A percentile compares a stretch with the other conserved stretches of the same genome.
phyloP scores from a whole-genome alignment of 2,329 filamentous ascomycete species.

The Sphaerulina musiva region DNA sequence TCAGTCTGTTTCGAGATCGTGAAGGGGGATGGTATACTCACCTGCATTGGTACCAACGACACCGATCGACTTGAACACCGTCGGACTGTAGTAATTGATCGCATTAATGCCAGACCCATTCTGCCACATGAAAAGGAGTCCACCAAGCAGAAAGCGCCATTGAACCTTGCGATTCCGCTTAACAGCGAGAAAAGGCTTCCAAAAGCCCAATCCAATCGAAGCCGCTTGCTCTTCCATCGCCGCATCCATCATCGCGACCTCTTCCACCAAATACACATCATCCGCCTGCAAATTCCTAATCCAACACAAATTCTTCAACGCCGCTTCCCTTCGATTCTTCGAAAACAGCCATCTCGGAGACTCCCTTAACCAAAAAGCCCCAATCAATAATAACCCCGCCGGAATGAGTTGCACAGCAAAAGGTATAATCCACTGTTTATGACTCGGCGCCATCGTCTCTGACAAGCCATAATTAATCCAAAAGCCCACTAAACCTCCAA shows the following conservation, averaged over 20 bases:
- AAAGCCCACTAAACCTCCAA: constrained; percentile 46
- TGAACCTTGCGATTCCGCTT: constrained; percentile 53
- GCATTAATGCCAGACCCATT: constrained; percentile 72
- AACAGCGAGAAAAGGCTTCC: constrained; percentile 59
- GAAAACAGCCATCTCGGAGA: constrained; percentile 42
- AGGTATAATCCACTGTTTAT: constrained; percentile 44
- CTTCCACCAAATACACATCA: constrained; percentile 65
- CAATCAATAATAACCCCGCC: constrained; percentile 50
- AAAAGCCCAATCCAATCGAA: constrained; percentile 65
- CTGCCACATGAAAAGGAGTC: constrained; percentile 71
- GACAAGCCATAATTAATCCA: constrained; percentile 44
- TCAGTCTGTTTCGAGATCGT: no score
- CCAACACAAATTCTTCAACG: constrained; percentile 50
- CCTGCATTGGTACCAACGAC: constrained; percentile 51
- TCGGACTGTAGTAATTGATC: constrained; percentile 69
- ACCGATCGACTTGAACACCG: constrained; percentile 61
- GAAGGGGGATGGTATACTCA: no score
- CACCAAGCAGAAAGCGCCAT: constrained; percentile 67
- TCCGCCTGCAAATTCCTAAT: constrained; percentile 53
- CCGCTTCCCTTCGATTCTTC: constrained; percentile 38
- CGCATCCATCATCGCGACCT: constrained; percentile 63
- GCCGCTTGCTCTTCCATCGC: constrained; percentile 59
- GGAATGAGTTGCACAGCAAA: constrained; percentile 62
- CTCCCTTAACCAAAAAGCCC: constrained; percentile 40
- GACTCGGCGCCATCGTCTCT: constrained; percentile 39